Base-by-base conservation (phyloP, 2,329 filamentous ascomycete genomes). In the Stagonosporopsis rhizophila region DNA sequence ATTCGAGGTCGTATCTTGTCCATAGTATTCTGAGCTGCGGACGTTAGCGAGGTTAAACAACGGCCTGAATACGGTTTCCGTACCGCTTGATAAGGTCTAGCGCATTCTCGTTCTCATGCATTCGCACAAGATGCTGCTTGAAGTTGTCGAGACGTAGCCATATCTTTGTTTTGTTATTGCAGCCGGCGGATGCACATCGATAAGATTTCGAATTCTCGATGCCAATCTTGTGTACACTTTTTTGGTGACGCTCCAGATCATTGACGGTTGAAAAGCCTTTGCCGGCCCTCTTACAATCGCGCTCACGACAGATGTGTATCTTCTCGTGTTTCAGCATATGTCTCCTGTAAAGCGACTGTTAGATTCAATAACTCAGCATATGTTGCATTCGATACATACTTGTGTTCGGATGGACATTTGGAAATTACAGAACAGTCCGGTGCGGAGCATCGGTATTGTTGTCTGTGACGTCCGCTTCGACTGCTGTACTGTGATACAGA, bases 101-200 rank as follows among this genome's bases (percentile, higher is more conserved):
- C 0, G 75, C 62, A 53, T 82, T 72, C 37, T 81, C 75, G 4
- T 81, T 70, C 1, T 69, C 59, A 71, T 96, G 92, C 66, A 91
- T 86, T 11, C 88, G 84, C 45, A 78, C 80, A 41, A 96, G 81
- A 70, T 97, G 93, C 32, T 89, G 86, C 58, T 88, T 88, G 73
- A 96, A 96, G 69, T 97, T 97, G 74, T 97, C 93, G 46, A 88
- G 80, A 20, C 93, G 85, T 0, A 89, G 89, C 91, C 91, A 96
- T 32, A 82, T 78, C 72, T 96, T 96, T 1, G 79, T 79, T 59
- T 81, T 87, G 22, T 79, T 83, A 22, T 77, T 80, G 66, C 89
- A 92, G 20, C 77, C 67, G 6, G 75, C 75, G 6, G 84, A 77
- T 46, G 80, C 81, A 70, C 90, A 95, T 52, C 81, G 82, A 61